Conservation (phyloP, 2,329 filamentous ascomycete genomes). For the Gaeumannomyces tritici region DNA sequence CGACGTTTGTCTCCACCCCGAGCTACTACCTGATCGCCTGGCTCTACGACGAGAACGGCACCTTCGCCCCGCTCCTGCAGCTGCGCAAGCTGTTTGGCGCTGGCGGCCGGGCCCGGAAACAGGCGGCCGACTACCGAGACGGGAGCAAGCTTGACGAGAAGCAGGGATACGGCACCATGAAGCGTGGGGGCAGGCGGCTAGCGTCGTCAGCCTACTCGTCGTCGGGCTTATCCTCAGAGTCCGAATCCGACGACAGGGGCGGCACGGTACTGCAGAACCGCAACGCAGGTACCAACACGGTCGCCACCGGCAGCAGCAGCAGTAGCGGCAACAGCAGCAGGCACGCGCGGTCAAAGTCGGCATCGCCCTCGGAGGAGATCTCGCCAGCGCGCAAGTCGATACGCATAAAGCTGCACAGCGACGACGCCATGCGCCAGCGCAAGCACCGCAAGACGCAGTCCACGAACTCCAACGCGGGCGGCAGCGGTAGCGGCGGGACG, state of each 20-base stretch:
- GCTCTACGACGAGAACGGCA: conserved; percentile 72
- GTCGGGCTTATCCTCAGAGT: conserved; percentile 61
- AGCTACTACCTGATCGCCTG: conserved; percentile 74
- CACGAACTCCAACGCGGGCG: conserved; percentile 28
- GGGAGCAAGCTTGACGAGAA: conserved; percentile 21
- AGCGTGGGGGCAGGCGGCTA: conserved; percentile 9
- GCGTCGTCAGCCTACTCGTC: conserved; percentile 43
- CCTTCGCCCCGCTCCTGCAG: conserved; percentile 69
- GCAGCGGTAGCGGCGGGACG: conserved; percentile 23
- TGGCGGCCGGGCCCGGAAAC: conserved; percentile 35
- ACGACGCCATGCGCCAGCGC: conserved; percentile 63
- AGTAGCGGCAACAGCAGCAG: conserved; percentile 22
- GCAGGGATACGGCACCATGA: conserved; percentile 12
- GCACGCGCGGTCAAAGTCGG: conserved; percentile 56
- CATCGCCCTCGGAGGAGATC: conserved; percentile 49
- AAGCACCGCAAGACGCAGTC: conserved; percentile 57
- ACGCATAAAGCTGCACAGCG: conserved; percentile 79
- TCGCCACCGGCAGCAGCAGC: conserved; percentile 8
- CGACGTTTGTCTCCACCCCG: conserved; percentile 62
- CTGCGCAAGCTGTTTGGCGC: conserved; percentile 53
- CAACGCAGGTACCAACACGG: background rate
- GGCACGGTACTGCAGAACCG: conserved; percentile 13
- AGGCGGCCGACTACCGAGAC: conserved; percentile 29
- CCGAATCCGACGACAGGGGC: conserved; percentile 48
- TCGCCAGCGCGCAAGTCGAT: conserved; percentile 69